Evolutionary conservation across 176 grass and related monocot species (phyloP).

Genomic region (Calamus simplicifolius): DNA sequence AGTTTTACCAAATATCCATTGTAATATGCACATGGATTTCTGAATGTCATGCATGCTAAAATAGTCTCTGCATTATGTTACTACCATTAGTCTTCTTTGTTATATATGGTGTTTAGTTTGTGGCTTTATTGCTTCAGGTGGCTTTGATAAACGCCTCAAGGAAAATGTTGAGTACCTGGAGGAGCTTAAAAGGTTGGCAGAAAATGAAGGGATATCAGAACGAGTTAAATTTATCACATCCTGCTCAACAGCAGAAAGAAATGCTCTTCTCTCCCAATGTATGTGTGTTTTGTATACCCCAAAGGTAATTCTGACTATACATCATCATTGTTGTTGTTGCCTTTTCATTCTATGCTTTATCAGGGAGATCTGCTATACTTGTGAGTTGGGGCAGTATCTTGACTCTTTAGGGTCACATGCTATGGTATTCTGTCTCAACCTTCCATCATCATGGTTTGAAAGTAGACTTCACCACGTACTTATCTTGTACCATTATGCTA

Average conservation of each 20-base stretch:
- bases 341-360: too few relatives aligned
- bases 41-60: background rate
- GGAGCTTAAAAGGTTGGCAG: constrained; percentile 64
- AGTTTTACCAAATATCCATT: too few relatives aligned
- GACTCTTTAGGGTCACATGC: too few relatives aligned
- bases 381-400: too few relatives aligned
- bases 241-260: constrained; percentile 88
- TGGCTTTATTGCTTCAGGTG: constrained; percentile 41
- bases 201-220: constrained; percentile 43
- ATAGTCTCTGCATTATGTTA: background rate
- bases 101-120: constrained; percentile 5
- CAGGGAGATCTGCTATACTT: too few relatives aligned
- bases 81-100: too few relatives aligned
- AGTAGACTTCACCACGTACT: too few relatives aligned
- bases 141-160: constrained; percentile 84
- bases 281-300: constrained; percentile 92
- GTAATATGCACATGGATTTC: too few relatives aligned
- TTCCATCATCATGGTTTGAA: too few relatives aligned
- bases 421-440: too few relatives aligned
- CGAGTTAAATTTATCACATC: constrained; percentile 76
- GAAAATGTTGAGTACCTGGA: constrained; percentile 93
- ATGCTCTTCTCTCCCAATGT: constrained; percentile 78
- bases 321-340: too few relatives aligned
- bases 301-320: constrained; percentile 38
- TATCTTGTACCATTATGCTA: too few relatives aligned